Evolutionary conservation across 2,329 filamentous ascomycete species (phyloP), one percentile per base, ranked within the genome.

Genomic region (Hypoxylon sp.): DNA sequence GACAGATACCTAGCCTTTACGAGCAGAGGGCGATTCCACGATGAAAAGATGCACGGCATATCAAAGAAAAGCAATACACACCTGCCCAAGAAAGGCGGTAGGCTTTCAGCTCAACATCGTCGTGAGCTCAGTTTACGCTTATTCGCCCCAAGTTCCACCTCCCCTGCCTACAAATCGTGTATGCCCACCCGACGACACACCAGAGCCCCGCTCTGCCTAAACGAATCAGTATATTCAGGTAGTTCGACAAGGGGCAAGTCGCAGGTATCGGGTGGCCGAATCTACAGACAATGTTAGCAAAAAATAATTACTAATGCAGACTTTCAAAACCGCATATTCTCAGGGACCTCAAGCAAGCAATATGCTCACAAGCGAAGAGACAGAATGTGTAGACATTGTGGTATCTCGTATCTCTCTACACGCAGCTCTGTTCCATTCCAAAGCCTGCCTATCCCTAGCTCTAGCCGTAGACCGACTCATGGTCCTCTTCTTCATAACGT

Each of bases 351-450:
- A n/a, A 43, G 11, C 32, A 19, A 55, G 25, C 27, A 7, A 30
- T 2, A 41, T 8, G 25, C 43, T 43, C 11, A 34, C 19, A 30
- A 37, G 29, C 8, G 11, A 47, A 39, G 41, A 16, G 23, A 34
- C 19, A 58, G 39, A 27, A 50, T 29, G 50, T 45, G 55, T 64
- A 59, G 46, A 34, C 21, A 63, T 54, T 23, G 43, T 54, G 54
- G 61, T 59, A 59, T 64, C 54, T 59, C 27, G 34, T 46, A 21
- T 41, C 43, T 45, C 30, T 32, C 41, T 45, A 56, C 53, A 56
- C 29, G 51, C 55, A 53, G n/a, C 34, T 34, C 39, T 16, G 53
- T 64, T 50, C 57, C 65, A 34, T 50, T 34, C 53, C 57, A 61
- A 61, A 52, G 48, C n/a, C 19, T 21, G 3, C 16, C 7, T 41